phyloP scores from a whole-genome alignment of 2,329 filamentous ascomycete genomes.

The Beauveria bassiana region DNA sequence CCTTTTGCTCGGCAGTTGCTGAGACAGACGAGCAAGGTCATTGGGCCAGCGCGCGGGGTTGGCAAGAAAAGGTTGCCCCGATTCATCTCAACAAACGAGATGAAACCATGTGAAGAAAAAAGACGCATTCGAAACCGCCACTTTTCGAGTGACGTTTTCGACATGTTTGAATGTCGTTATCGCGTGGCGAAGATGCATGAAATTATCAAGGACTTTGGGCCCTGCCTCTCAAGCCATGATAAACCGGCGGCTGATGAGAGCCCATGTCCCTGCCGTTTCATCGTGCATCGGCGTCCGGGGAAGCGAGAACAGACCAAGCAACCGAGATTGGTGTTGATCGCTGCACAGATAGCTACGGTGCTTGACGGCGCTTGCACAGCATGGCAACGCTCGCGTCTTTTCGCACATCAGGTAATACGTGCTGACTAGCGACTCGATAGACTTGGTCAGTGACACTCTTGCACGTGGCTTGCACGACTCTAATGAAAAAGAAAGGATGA shows the following conservation, averaged over 20 bases:
- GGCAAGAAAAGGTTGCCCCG: neutral
- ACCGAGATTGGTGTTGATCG: neutral
- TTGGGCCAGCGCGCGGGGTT: neutral
- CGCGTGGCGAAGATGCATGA: neutral
- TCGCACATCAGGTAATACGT: too few species aligned
- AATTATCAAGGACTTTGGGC: neutral
- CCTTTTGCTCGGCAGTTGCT: constrained; percentile 2
- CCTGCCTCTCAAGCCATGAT: neutral
- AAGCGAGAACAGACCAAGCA: neutral
- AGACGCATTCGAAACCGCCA: neutral
- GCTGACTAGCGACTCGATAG: too few species aligned
- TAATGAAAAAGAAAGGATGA: too few species aligned
- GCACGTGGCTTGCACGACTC: too few species aligned
- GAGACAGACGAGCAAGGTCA: neutral
- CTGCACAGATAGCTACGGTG: too few species aligned
- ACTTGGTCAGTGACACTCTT: neutral
- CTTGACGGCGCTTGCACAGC: too few species aligned
- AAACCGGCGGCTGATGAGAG: too few species aligned
- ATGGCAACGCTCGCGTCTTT: too few species aligned
- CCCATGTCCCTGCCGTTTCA: neutral
- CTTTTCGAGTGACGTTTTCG: neutral
- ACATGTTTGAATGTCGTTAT: neutral
- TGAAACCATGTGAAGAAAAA: neutral
- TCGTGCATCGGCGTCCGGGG: neutral
- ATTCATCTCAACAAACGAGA: neutral